Percentiles rank a stretch among this genome's conserved stretches.
Evolutionary conservation across 306 rosid genomes (phyloP).

Genomic region (Prunus mira): DNA sequence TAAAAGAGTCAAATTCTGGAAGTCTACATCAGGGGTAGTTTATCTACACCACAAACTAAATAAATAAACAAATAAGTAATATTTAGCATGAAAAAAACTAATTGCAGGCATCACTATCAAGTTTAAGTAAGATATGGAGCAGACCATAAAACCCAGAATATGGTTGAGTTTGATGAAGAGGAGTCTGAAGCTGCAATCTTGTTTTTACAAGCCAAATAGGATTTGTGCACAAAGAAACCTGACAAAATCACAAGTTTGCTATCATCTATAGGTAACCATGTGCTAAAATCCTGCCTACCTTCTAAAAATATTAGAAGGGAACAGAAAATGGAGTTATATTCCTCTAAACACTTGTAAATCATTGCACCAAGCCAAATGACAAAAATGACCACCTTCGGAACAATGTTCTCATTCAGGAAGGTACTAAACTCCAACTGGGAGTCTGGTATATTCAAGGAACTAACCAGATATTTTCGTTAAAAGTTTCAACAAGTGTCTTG

Average conservation of each 20-base stretch:
- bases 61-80: background rate
- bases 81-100: background rate
- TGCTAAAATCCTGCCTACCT: background rate
- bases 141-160: constrained; percentile 89
- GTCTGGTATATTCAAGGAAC: no score
- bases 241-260: constrained; percentile 29
- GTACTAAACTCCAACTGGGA: background rate
- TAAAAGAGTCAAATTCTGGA: background rate
- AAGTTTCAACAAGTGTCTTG: background rate
- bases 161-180: constrained; percentile 82
- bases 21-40: background rate
- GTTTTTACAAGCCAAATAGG: constrained; percentile 96
- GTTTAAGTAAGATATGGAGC: constrained; percentile 43
- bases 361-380: no score
- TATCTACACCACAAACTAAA: constrained; percentile 4
- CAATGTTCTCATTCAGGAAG: no score
- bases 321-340: constrained; percentile 3
- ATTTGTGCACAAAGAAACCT: constrained; percentile 89
- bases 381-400: no score
- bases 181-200: constrained; percentile 97
- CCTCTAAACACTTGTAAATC: background rate
- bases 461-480: no score
- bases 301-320: background rate
- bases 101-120: constrained; percentile 34
- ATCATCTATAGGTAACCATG: constrained; percentile 9